These are phyloP conservation scores for Raffaelea arxii DNA, from an alignment of 2,329 filamentous ascomycete genomes.

Conservation along the genomic window DNA sequence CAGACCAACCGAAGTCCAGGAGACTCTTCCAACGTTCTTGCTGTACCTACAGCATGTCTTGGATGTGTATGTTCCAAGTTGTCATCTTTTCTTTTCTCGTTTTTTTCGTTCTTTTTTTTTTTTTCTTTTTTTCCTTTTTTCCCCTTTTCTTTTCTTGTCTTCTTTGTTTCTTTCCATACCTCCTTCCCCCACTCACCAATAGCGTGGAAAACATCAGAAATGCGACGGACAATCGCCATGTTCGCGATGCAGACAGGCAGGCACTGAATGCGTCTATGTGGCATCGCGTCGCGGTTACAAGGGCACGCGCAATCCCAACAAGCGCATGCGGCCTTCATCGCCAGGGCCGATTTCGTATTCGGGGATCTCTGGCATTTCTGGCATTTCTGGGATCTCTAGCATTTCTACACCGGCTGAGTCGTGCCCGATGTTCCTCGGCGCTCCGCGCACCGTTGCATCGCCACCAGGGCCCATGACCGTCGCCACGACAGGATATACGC, in stretches of 20 bases:
- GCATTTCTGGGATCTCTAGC: too few relatives aligned
- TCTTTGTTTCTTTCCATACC: background rate
- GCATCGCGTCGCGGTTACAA: conserved; percentile 69
- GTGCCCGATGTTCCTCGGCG: conserved; percentile 35
- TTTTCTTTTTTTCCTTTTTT: background rate
- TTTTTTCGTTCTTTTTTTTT: background rate
- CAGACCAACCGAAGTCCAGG: background rate
- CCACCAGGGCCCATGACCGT: conserved; percentile 15
- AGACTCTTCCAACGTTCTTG: background rate
- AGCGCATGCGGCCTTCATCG: conserved; percentile 41
- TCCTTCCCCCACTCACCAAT: background rate
- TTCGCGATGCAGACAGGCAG: conserved; percentile 51
- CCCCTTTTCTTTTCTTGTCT: background rate
- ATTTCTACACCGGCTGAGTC: conserved; percentile 19
- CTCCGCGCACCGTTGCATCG: conserved; percentile 17
- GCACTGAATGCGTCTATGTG: conserved; percentile 59
- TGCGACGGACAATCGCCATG: conserved; percentile 65
- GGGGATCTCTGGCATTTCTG: too few relatives aligned
- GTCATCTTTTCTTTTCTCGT: background rate
- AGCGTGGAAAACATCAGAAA: conserved; percentile 62
- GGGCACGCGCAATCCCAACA: conserved; percentile 46
- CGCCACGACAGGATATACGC: background rate
- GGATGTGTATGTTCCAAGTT: conserved; percentile 46
- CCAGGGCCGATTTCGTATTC: conserved; percentile 24
- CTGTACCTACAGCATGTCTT: conserved; percentile 40